These are phyloP conservation scores for Solanum lycopersicoides DNA, from an alignment of 257 asterid species.

Conservation along the genomic window DNA sequence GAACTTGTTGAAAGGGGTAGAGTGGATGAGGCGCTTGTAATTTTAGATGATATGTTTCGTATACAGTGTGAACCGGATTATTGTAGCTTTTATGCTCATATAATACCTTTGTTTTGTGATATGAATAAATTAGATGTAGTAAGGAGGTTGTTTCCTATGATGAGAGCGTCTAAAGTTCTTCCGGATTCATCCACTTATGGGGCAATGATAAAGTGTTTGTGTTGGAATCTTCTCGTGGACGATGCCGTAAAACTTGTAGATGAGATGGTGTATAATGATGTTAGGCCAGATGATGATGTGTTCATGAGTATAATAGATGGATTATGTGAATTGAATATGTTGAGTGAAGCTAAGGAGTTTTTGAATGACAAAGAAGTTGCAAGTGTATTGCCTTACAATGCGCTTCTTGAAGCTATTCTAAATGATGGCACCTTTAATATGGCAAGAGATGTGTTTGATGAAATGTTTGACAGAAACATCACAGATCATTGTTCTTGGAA, in stretches of 20 bases:
- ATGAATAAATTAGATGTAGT: slow-evolving; percentile 35
- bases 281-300: slow-evolving; percentile 29
- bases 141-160: slow-evolving; percentile 33
- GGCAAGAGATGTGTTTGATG: slow-evolving; percentile 35
- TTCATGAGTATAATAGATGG: slow-evolving; percentile 32
- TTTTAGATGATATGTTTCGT: slow-evolving; percentile 53
- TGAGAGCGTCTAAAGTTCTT: slow-evolving; percentile 41
- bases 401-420: slow-evolving; percentile 49
- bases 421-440: slow-evolving; percentile 19
- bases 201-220: slow-evolving; percentile 46
- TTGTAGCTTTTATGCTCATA: slow-evolving; percentile 27
- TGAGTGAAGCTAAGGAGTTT: slow-evolving; percentile 33
- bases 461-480: slow-evolving; percentile 32
- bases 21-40: slow-evolving; percentile 35
- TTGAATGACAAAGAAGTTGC: slow-evolving; percentile 33
- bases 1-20: slow-evolving; percentile 48
- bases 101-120: slow-evolving; percentile 48
- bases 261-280: slow-evolving; percentile 44
- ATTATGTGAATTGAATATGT: slow-evolving; percentile 38
- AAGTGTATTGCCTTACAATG: slow-evolving; percentile 32
- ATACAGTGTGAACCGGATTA: slow-evolving; percentile 32
- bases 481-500: slow-evolving; percentile 56
- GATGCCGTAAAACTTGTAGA: slow-evolving; percentile 46
- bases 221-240: slow-evolving; percentile 44
- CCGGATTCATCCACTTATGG: slow-evolving; percentile 37